Base-by-base conservation (phyloP, 2,329 filamentous ascomycete species). In the Emmonsiellopsis sp. region DNA sequence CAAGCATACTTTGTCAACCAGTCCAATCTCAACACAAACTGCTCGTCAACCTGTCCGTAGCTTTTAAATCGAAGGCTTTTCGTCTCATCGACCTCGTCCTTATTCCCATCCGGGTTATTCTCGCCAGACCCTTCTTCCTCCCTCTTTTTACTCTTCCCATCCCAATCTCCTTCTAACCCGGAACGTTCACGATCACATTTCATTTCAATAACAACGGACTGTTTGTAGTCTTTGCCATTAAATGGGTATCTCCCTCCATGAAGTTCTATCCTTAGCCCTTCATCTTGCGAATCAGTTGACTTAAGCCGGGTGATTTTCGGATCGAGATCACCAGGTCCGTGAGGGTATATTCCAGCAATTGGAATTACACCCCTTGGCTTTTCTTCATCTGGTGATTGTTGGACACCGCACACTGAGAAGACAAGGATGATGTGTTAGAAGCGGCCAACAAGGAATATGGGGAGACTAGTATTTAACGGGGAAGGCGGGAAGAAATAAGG, bases 1-100 rank as follows among this genome's bases (percentile, higher is more conserved):
- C 93, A 97, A 0, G 88, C 92, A 65, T 89, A 84, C 69, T 92
- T 89, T 11, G 92, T 96, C 65, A 80, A 76, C 92, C 92, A 98
- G 37, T 86, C 84, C 64, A 97, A 68, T 52, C 84, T 81, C 58
- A 97, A 71, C 9, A 88, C 80, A 55, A 82, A 80, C 1, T 76
- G 73, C 39, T 83, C 75, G 52, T 79, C 80, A 17, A 78, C 77
- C 51, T 82, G 62, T 2, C 61, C 80, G 69, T 93, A 96, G 62
- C 85, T 83, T 55, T 88, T 77, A 71, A 90, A 95, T 55, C 85
- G 75, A 56, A 97, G 74, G 57, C 87, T 87, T 60, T 83, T 79
- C 55, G 59, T 61, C 3, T 63, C 62, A 6, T 63, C 63, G n/a
- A 66, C 60, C 9, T 68, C 65, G 3, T 67, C 65, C 34, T 68